A percentile compares a stretch with the other conserved stretches of the same genome.
phyloP scores from a whole-genome alignment of 306 rosid genomes.

The Herpetospermum pedunculosum region DNA sequence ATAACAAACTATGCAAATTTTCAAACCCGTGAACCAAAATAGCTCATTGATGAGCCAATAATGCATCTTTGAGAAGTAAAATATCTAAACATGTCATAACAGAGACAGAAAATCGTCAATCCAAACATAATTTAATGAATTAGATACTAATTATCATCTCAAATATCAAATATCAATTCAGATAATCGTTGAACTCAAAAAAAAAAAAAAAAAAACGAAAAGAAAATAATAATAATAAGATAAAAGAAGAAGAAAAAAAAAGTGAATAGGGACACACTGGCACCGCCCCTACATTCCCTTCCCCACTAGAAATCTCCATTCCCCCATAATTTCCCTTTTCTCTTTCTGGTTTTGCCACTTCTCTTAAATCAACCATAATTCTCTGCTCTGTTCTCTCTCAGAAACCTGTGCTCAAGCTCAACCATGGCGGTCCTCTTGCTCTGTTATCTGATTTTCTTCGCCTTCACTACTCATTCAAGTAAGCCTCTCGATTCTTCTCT shows the following conservation, averaged over 20 bases:
- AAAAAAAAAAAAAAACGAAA: not conserved
- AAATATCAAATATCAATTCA: no score
- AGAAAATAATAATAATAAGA: no score
- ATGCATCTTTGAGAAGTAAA: not conserved
- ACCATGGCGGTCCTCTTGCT: conserved; percentile 43
- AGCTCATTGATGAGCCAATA: not conserved
- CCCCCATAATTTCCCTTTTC: not conserved
- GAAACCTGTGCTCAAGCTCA: conserved; percentile 19
- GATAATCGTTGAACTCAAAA: no score
- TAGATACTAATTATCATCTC: no score
- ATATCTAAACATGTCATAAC: not conserved
- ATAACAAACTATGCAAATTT: not conserved
- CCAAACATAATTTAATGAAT: no score
- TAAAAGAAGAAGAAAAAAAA: not conserved
- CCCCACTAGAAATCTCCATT: not conserved
- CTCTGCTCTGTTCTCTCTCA: not conserved
- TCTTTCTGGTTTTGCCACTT: not conserved
- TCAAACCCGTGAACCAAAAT: not conserved
- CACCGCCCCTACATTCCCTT: conserved; percentile 7
- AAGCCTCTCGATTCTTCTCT: conserved; percentile 22
- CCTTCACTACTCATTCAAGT: conserved; percentile 64
- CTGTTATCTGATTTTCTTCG: conserved; percentile 39
- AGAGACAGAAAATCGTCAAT: no score
- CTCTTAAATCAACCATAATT: not conserved
- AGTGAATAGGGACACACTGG: conserved; percentile 6